Conservation (phyloP, 2,329 filamentous ascomycete genomes). For the Coniochaeta sp. region DNA sequence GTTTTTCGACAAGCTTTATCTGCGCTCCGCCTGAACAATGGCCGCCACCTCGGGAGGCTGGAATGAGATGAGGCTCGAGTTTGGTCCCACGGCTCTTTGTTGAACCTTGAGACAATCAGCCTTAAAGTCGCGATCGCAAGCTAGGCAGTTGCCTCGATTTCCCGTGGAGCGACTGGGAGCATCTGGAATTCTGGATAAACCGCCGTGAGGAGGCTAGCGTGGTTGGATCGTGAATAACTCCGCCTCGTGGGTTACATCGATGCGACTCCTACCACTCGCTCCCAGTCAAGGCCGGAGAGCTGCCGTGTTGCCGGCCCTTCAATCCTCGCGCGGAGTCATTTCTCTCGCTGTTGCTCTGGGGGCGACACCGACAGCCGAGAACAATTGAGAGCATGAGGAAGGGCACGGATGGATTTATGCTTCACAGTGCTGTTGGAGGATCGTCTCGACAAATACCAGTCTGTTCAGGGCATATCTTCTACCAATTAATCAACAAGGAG, state of each 20-base stretch:
- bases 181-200: conserved; percentile 2
- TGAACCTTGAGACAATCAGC: neutral
- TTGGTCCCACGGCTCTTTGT: too few relatives aligned
- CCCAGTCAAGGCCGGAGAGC: neutral
- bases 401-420: too few relatives aligned
- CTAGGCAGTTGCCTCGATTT: neutral
- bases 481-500: neutral
- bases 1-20: neutral
- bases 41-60: too few relatives aligned
- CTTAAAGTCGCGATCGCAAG: neutral
- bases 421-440: too few relatives aligned
- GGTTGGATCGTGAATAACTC: neutral
- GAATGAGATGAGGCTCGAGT: neutral
- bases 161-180: too few relatives aligned
- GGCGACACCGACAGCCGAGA: neutral
- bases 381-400: too few relatives aligned
- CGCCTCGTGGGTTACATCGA: conserved; percentile 1
- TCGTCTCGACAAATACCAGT: too few relatives aligned
- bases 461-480: neutral
- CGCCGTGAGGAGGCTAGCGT: neutral
- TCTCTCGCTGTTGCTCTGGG: neutral
- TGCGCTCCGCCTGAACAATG: neutral
- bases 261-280: neutral
- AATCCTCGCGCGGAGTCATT: neutral
- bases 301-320: neutral